These are phyloP conservation scores for Eucalyptus sp. DNA, from an alignment of 345 rosid genomes.

Conservation along the genomic window DNA sequence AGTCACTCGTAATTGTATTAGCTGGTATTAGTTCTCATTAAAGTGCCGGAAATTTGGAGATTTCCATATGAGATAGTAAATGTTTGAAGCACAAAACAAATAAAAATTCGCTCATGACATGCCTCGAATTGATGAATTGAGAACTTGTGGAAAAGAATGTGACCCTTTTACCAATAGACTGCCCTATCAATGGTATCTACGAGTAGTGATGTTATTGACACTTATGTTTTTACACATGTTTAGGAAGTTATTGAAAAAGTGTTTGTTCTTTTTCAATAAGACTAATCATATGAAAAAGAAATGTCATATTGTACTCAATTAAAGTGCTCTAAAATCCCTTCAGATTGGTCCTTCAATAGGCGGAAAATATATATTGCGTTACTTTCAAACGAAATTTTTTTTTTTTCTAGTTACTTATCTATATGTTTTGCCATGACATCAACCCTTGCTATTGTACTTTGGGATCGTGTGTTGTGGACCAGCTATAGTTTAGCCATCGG, in stretches of 20 bases:
- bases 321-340: neutral
- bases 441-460: neutral
- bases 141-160: neutral
- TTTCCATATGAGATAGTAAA: neutral
- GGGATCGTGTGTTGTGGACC: neutral
- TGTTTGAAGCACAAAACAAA: neutral
- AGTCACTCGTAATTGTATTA: neutral
- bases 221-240: neutral
- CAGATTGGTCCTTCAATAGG: neutral
- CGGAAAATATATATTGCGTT: neutral
- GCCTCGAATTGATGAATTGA: neutral
- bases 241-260: neutral
- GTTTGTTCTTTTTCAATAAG: neutral
- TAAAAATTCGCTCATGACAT: neutral
- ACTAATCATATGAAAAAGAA: neutral
- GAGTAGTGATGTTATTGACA: neutral
- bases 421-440: neutral
- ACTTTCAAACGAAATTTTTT: neutral
- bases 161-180: neutral
- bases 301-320: neutral
- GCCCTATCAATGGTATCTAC: neutral
- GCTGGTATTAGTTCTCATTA: neutral
- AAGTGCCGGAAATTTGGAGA: neutral
- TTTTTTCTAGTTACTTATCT: neutral
- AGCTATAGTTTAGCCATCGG: neutral